phyloP scores from a whole-genome alignment of 768 basidiomycete genomes.

The Lyophyllum semitale region DNA sequence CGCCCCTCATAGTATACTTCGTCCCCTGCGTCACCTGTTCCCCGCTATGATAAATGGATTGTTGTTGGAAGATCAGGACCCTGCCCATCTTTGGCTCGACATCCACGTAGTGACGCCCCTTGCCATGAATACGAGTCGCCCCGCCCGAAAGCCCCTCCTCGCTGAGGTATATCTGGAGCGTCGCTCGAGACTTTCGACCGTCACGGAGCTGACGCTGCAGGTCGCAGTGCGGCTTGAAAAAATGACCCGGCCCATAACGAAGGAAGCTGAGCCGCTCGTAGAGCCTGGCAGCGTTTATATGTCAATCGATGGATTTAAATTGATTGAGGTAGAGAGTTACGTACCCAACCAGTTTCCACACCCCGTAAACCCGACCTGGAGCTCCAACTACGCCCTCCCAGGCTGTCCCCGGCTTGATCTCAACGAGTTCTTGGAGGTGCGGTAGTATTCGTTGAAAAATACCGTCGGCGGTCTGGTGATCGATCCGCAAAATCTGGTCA shows the following conservation, averaged over 20 bases:
- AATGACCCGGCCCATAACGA: conserved; percentile 43
- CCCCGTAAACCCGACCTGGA: conserved; percentile 27
- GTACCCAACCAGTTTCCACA: conserved; percentile 37
- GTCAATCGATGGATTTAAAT: background rate
- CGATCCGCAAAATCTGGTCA: conserved; percentile 32
- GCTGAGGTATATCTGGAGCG: conserved; percentile 47
- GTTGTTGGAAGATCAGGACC: conserved; percentile 48
- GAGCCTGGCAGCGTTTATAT: conserved; percentile 25
- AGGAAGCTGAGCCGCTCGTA: conserved; percentile 48
- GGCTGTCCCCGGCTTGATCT: conserved; percentile 26
- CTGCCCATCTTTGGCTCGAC: conserved; percentile 44
- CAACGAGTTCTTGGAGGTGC: conserved; percentile 31
- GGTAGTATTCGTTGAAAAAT: conserved; percentile 35
- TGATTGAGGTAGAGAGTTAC: background rate
- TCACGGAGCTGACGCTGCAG: conserved; percentile 36
- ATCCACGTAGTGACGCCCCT: conserved; percentile 32
- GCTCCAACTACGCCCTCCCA: conserved; percentile 22
- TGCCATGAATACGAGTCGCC: conserved; percentile 40
- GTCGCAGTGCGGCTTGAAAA: conserved; percentile 43
- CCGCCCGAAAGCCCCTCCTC: conserved; percentile 38
- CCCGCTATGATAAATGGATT: conserved; percentile 41
- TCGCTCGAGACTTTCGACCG: conserved; percentile 39
- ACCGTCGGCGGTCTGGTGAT: conserved; percentile 26
- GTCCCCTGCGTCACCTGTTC: conserved; percentile 39
- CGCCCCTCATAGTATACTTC: conserved; percentile 43